phyloP scores from a whole-genome alignment of 306 rosid species.

The Cucurbita moschata region DNA sequence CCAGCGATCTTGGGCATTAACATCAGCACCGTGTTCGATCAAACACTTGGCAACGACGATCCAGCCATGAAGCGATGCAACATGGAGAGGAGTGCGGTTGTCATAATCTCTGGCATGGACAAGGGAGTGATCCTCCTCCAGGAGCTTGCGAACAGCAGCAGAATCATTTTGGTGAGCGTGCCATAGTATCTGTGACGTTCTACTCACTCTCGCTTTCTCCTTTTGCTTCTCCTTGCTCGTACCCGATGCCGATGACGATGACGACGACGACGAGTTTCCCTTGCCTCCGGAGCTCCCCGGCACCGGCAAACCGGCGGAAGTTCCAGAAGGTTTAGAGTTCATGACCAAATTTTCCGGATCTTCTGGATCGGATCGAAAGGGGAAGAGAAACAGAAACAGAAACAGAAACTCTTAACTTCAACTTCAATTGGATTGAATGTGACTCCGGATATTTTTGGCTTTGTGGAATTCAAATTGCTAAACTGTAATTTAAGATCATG shows the following conservation, averaged over 20 bases:
- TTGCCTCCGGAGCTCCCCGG: not conserved
- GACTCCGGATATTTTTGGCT: not conserved
- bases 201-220: constrained; percentile 79
- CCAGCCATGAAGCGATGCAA: constrained; percentile 80
- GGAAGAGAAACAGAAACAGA: not conserved
- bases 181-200: constrained; percentile 84
- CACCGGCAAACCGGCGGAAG: constrained; percentile 8
- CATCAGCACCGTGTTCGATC: constrained; percentile 67
- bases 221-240: constrained; percentile 32
- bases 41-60: constrained; percentile 60
- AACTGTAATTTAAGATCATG: not conserved
- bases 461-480: not conserved
- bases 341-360: constrained; percentile 20
- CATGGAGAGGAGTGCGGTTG: constrained; percentile 83
- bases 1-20: constrained; percentile 95
- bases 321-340: constrained; percentile 37
- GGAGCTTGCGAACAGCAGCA: constrained; percentile 77
- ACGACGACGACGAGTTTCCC: not conserved
- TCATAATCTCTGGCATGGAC: constrained; percentile 82
- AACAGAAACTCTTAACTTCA: not conserved
- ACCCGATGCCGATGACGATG: constrained; percentile 12
- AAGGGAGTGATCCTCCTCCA: constrained; percentile 72
- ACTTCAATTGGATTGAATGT: constrained; percentile 1
- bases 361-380: constrained; percentile 9
- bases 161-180: constrained; percentile 91